phyloP scores from a whole-genome alignment of 2,329 filamentous ascomycete species.

The Lasiodiplodia gonubiensis region DNA sequence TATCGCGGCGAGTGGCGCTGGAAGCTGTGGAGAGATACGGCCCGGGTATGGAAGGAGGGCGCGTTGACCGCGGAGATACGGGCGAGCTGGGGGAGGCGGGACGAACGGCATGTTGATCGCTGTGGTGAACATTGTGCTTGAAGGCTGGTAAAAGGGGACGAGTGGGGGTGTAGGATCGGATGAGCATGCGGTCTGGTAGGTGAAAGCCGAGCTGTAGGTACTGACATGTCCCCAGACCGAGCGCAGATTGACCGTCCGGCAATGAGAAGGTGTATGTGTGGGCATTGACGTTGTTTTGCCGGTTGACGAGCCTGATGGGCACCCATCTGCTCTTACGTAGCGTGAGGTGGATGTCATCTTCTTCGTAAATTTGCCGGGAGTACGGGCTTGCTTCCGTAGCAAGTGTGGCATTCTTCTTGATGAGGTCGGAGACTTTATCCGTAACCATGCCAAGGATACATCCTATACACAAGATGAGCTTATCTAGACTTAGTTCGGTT shows the following conservation, averaged over 20 bases:
- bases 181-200: constrained; percentile 57
- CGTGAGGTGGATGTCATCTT: constrained; percentile 41
- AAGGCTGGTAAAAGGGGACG: constrained; percentile 48
- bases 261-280: constrained; percentile 55
- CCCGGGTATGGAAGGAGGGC: neutral
- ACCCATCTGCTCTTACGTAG: constrained; percentile 56
- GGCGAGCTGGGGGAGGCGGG: neutral
- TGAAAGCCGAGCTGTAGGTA: constrained; percentile 62
- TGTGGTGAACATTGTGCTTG: neutral
- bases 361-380: constrained; percentile 28
- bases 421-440: constrained; percentile 55
- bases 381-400: constrained; percentile 47
- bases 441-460: constrained; percentile 58
- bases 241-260: constrained; percentile 46
- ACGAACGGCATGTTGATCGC: neutral
- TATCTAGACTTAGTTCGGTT: neutral
- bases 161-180: constrained; percentile 59
- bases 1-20: constrained; percentile 34
- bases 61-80: constrained; percentile 21
- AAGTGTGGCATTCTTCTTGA: constrained; percentile 52
- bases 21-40: neutral
- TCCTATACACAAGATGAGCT: constrained; percentile 43
- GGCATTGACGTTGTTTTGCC: constrained; percentile 51
- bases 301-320: constrained; percentile 49
- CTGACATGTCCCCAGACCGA: constrained; percentile 59